phyloP scores from a whole-genome alignment of 805 yeast species.

The Diddensiella santjacobensis region DNA sequence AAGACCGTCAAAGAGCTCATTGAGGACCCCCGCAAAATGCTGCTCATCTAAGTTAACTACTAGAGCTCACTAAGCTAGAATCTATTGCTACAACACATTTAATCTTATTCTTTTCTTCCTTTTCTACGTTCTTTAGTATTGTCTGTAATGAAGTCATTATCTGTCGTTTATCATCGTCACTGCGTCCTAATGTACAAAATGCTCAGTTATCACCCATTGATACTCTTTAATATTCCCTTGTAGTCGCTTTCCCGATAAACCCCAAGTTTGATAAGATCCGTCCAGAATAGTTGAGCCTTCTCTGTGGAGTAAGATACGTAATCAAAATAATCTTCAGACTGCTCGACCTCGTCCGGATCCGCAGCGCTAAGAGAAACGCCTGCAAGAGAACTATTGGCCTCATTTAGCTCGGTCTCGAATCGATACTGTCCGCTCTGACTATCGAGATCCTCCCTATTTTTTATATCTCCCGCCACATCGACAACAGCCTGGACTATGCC shows the following conservation, averaged over 20 bases:
- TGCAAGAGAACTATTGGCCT: background rate
- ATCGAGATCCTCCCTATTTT: conserved; percentile 29
- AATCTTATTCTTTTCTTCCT: background rate
- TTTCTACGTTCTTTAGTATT: too few species aligned
- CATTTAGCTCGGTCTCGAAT: conserved; percentile 17
- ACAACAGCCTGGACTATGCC: conserved; percentile 76
- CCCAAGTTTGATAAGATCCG: conserved; percentile 65
- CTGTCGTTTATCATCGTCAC: background rate
- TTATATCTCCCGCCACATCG: conserved; percentile 42
- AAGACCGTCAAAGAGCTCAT: conserved; percentile 93
- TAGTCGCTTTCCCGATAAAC: conserved; percentile 39
- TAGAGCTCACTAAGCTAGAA: background rate
- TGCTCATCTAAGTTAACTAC: conserved; percentile 39
- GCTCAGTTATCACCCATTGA: background rate
- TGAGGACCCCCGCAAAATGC: conserved; percentile 99
- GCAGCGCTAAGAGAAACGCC: background rate
- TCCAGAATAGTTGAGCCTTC: conserved; percentile 68
- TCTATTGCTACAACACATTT: background rate
- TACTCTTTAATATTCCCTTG: conserved; percentile 24
- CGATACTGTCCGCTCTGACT: conserved; percentile 40
- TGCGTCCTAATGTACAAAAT: background rate
- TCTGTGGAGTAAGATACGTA: conserved; percentile 71
- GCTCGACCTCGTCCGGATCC: conserved; percentile 28
- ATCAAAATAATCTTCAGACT: conserved; percentile 65
- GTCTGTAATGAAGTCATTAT: background rate